These are phyloP conservation scores for Microdochium bolleyi DNA, from an alignment of 2,329 filamentous ascomycete genomes.

Conservation along the genomic window DNA sequence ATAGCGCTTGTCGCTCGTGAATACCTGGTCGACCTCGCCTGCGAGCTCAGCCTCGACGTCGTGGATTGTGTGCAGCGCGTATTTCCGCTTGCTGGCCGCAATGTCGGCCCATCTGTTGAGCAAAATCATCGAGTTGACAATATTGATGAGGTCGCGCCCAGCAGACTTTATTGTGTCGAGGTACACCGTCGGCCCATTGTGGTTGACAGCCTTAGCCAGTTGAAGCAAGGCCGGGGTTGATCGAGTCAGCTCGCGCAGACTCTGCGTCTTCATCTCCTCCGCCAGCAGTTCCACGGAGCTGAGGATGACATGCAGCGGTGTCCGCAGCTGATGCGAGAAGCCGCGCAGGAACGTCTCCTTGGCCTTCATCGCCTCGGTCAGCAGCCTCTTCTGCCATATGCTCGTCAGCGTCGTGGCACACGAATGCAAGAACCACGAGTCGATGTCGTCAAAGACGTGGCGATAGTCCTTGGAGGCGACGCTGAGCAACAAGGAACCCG, in stretches of 20 bases:
- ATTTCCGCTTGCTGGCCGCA: slow-evolving; percentile 18
- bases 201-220: not conserved
- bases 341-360: slow-evolving; percentile 27
- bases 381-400: slow-evolving; percentile 18
- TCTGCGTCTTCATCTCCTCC: slow-evolving; percentile 26
- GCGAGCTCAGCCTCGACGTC: slow-evolving; percentile 22
- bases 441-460: slow-evolving; percentile 27
- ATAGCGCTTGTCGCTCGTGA: slow-evolving; percentile 17
- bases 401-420: slow-evolving; percentile 21
- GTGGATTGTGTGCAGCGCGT: slow-evolving; percentile 10
- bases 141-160: slow-evolving; percentile 32
- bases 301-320: slow-evolving; percentile 30
- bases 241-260: slow-evolving; percentile 1
- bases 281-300: slow-evolving; percentile 27
- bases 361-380: slow-evolving; percentile 25
- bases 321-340: slow-evolving; percentile 28
- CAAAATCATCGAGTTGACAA: slow-evolving; percentile 35
- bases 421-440: slow-evolving; percentile 25
- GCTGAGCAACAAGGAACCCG: slow-evolving; percentile 22
- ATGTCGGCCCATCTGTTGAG: slow-evolving; percentile 28
- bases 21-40: slow-evolving; percentile 15
- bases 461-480: slow-evolving; percentile 15
- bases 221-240: not conserved
- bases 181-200: slow-evolving; percentile 10
- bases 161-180: slow-evolving; percentile 27